A percentile compares a stretch with the other conserved stretches of the same genome.
phyloP scores from a whole-genome alignment of 2,329 filamentous ascomycete species.

The Ophiocordyceps camponoti-leonardi region DNA sequence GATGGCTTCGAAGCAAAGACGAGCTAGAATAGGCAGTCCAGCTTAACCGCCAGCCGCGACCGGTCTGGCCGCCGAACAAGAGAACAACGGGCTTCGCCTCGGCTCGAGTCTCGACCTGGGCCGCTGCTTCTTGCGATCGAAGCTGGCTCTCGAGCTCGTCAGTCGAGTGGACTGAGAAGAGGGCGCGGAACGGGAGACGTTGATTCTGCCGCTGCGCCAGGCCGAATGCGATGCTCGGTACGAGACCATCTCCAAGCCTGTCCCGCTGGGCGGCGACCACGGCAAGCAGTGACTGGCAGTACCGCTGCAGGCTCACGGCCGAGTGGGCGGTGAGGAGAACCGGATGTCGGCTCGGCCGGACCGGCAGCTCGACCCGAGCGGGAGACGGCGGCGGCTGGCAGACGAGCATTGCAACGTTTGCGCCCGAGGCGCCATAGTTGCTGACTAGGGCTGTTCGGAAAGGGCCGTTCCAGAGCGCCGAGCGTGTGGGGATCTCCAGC shows the following conservation, averaged over 20 bases:
- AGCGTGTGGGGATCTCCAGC: slow-evolving; percentile 2
- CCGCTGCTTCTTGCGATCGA: not conserved
- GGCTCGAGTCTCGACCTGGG: not conserved
- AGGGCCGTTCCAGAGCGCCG: slow-evolving; percentile 6
- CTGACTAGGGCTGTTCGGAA: slow-evolving; percentile 13
- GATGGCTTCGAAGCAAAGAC: slow-evolving; percentile 8
- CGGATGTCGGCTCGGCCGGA: not conserved
- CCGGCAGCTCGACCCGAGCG: not conserved
- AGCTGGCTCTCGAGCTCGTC: not conserved
- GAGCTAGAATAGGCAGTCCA: not conserved
- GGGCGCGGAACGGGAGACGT: not conserved
- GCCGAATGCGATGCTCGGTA: not conserved
- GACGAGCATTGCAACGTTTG: slow-evolving; percentile 10
- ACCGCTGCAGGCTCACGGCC: not conserved
- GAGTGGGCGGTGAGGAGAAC: not conserved
- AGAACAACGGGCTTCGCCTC: slow-evolving; percentile 1
- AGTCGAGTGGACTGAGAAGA: not conserved
- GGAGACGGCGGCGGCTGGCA: not conserved
- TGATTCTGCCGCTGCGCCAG: slow-evolving; percentile 1
- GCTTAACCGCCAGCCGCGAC: not conserved
- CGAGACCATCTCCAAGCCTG: not conserved
- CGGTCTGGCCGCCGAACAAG: slow-evolving; percentile 1
- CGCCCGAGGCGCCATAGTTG: slow-evolving; percentile 19
- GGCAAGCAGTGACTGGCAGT: not conserved
- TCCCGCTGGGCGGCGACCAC: not conserved